A percentile compares a stretch with the other conserved stretches of the same genome.
Evolutionary conservation across 1,139 yeast genomes (phyloP).

Genomic region (Pichia sp.): DNA sequence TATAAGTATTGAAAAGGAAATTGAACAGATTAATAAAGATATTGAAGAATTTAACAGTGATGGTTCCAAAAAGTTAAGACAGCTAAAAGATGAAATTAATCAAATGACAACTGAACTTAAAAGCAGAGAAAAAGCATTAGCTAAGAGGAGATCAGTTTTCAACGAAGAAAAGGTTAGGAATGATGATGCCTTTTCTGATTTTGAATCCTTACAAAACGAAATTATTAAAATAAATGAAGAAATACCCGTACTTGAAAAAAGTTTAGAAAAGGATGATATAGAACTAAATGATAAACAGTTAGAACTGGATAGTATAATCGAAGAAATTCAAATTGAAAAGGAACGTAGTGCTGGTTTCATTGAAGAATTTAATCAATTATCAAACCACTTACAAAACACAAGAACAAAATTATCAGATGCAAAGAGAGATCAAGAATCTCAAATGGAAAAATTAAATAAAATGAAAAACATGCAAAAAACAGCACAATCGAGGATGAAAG

Average conservation of each 20-base stretch:
- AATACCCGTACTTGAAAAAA: conserved; percentile 27
- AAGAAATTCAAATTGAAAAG: conserved; percentile 54
- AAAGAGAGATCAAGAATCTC: conserved; percentile 6
- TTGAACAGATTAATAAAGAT: conserved; percentile 62
- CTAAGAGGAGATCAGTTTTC: conserved; percentile 44
- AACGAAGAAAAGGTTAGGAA: conserved; percentile 65
- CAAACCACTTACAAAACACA: conserved; percentile 46
- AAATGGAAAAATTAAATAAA: neutral
- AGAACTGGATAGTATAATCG: conserved; percentile 35
- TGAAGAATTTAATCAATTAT: conserved; percentile 70
- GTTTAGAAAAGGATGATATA: conserved; percentile 33
- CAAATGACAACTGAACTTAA: conserved; percentile 35
- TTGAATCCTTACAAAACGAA: conserved; percentile 48
- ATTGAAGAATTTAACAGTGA: conserved; percentile 76
- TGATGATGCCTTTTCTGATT: conserved; percentile 63
- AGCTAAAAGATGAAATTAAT: conserved; percentile 53
- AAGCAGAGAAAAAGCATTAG: conserved; percentile 39
- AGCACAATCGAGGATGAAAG: conserved; percentile 3
- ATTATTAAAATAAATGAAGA: conserved; percentile 41
- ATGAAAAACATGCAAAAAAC: conserved; percentile 6
- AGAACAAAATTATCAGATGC: conserved; percentile 41
- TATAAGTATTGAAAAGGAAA: conserved; percentile 32
- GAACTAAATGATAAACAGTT: conserved; percentile 31
- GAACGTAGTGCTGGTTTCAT: conserved; percentile 61
- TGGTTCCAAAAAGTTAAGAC: conserved; percentile 72